These are phyloP conservation scores for Calonectria henricotiae DNA, from an alignment of 2,329 filamentous ascomycete species.

Conservation along the genomic window DNA sequence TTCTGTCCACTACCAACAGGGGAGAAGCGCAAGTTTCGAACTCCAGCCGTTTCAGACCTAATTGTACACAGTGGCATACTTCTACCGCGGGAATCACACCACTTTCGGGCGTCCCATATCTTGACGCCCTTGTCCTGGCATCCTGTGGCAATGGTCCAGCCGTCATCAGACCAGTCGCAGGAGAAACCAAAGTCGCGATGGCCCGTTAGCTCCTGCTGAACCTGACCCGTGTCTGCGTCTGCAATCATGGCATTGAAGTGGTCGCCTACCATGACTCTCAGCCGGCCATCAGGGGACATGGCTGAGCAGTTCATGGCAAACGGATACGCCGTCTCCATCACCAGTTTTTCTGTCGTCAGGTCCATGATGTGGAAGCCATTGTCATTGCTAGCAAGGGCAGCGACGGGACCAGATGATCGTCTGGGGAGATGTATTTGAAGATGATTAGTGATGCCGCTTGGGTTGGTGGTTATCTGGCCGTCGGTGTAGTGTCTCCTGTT, in stretches of 20 bases:
- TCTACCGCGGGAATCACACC: conserved; percentile 70
- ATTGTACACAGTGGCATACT: conserved; percentile 70
- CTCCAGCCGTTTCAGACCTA: conserved; percentile 77
- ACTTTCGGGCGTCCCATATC: conserved; percentile 84
- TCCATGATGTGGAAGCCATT: conserved; percentile 73
- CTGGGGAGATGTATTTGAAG: conserved; percentile 72
- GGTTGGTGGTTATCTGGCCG: conserved; percentile 66
- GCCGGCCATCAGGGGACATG: conserved; percentile 79
- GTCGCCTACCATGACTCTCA: conserved; percentile 84
- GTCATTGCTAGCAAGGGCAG: conserved; percentile 77
- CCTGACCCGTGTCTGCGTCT: conserved; percentile 77
- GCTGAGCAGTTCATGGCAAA: conserved; percentile 82
- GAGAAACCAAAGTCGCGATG: conserved; percentile 83
- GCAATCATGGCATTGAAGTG: conserved; percentile 76
- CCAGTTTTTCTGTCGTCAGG: conserved; percentile 72
- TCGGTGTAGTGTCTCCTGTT: conserved; percentile 58
- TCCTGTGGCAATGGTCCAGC: conserved; percentile 82
- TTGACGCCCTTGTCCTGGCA: conserved; percentile 82
- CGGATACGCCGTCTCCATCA: conserved; percentile 69
- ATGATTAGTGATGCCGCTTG: conserved; percentile 77
- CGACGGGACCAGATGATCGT: conserved; percentile 68
- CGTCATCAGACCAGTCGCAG: conserved; percentile 86
- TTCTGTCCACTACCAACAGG: conserved; percentile 78
- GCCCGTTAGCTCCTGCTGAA: conserved; percentile 72
- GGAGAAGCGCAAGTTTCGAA: conserved; percentile 80